Percentiles rank a stretch among this genome's conserved stretches.
These are phyloP conservation scores for Phaffomyces antillensis DNA, from an alignment of 805 yeast genomes.

Conservation along the genomic window DNA sequence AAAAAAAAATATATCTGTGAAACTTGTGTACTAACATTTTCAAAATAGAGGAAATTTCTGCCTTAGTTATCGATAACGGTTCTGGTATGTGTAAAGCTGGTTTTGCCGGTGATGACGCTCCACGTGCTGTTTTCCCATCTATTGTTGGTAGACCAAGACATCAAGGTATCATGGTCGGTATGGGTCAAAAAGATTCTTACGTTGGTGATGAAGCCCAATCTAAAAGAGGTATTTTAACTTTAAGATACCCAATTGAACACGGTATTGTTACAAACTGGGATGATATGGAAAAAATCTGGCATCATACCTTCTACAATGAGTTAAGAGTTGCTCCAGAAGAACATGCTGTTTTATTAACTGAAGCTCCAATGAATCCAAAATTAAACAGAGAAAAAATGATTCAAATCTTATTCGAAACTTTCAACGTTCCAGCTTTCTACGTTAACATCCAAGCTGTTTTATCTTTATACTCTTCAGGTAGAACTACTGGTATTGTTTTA, in stretches of 20 bases:
- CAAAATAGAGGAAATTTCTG: constrained; percentile 17
- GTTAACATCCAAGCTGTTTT: constrained; percentile 98
- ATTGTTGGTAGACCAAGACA: constrained; percentile 99
- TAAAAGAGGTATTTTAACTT: constrained; percentile 98
- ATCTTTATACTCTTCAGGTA: constrained; percentile 97
- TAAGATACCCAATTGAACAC: constrained; percentile 99
- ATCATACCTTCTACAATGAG: constrained; percentile 99
- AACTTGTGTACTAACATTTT: constrained; percentile 14
- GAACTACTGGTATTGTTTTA: constrained; percentile 99
- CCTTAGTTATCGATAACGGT: constrained; percentile 93
- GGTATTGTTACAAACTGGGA: constrained; percentile 99
- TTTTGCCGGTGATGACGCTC: constrained; percentile 99
- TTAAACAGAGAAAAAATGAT: constrained; percentile 99
- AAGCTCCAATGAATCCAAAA: constrained; percentile 99
- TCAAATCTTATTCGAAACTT: constrained; percentile 97
- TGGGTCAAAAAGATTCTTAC: constrained; percentile 99
- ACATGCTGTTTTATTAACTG: constrained; percentile 98
- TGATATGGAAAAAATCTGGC: constrained; percentile 99
- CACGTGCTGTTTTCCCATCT: constrained; percentile 99
- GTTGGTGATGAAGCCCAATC: constrained; percentile 99
- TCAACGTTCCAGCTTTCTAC: constrained; percentile 99
- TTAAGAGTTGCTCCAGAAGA: constrained; percentile 99
- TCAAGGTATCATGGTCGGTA: constrained; percentile 99
- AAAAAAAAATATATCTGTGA: too few relatives aligned
- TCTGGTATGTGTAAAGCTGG: constrained; percentile 99